A percentile compares a stretch with the other conserved stretches of the same genome.
phyloP scores from a whole-genome alignment of 169 alveolate species.

The Perkinsus olseni region DNA sequence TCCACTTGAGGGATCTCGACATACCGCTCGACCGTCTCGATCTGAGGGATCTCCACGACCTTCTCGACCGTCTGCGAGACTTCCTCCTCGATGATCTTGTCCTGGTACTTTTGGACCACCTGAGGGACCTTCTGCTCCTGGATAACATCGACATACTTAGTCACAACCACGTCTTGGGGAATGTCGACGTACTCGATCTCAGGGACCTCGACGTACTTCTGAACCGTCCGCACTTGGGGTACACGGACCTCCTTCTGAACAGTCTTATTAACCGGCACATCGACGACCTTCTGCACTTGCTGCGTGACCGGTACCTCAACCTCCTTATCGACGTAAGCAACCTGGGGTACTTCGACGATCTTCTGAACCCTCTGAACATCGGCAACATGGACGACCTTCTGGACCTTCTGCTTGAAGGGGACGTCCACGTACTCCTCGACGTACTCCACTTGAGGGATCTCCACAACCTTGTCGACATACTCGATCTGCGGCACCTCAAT shows the following conservation, averaged over 20 bases:
- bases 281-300: slow-evolving; percentile 62
- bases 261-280: slow-evolving; percentile 53
- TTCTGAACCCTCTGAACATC: slow-evolving; percentile 54
- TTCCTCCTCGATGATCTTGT: slow-evolving; percentile 68
- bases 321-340: slow-evolving; percentile 55
- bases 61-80: slow-evolving; percentile 59
- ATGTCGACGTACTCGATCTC: slow-evolving; percentile 36
- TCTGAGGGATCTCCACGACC: slow-evolving; percentile 63
- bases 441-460: not conserved
- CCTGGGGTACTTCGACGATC: slow-evolving; percentile 67
- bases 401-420: slow-evolving; percentile 1
- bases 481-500: not conserved
- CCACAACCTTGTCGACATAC: not conserved
- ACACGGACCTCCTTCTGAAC: slow-evolving; percentile 62
- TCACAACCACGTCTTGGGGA: slow-evolving; percentile 44
- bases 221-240: slow-evolving; percentile 60
- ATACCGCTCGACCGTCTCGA: slow-evolving; percentile 55
- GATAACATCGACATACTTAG: slow-evolving; percentile 56
- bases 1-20: slow-evolving; percentile 42
- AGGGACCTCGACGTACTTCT: slow-evolving; percentile 63
- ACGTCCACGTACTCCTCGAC: not conserved
- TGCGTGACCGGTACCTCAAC: slow-evolving; percentile 61
- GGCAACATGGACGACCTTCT: slow-evolving; percentile 55
- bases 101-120: slow-evolving; percentile 64
- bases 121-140: slow-evolving; percentile 48